Base-by-base conservation (phyloP, 495 filamentous ascomycete genomes). In the Venustampulla echinocandica region DNA sequence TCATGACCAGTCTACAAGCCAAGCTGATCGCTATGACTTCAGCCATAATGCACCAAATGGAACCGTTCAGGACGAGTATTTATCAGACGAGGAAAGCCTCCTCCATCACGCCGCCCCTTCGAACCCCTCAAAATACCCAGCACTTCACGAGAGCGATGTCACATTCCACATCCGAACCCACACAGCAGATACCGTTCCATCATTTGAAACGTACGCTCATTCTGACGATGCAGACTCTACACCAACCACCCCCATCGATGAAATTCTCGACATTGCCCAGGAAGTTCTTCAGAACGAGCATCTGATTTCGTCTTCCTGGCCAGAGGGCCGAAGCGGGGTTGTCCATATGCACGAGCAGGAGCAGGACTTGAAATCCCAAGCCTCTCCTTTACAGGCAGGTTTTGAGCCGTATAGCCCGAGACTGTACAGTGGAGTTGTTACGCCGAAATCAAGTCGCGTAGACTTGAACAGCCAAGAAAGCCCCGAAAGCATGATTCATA, bases 381-480 rank as follows among this genome's bases (percentile, higher is more conserved):
- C 44, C 1, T 49, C 46, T 17, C 53, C 53, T 13, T 23, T 46
- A 6, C 40, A 20, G n/a, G 18, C 10, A 10, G 42, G 46, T 6
- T 56, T 52, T 30, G 42, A 49, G 14, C 44, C 40, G 0, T 55
- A 44, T 18, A 43, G 27, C n/a, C 24, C 53, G 10, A 27, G 47
- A 18, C n/a, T 15, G 1, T 51, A 56, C 37, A 38, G 43, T 6
- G 44, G 22, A 2, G 48, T 44, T 23, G 40, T 47, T 18, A 28
- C 42, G 2, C 47, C 47, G 1, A 50, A 41, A 37, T 4, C 47
- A 24, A 43, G 19, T 13, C 27, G 7, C 19, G 38, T 21, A 17
- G 42, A 42, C 18, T n/a, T 50, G 7, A 27, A 17, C 15, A n/a
- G n/a, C n/a, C n/a, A n/a, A n/a, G n/a, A n/a, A n/a, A n/a, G n/a